Evolutionary conservation across 2,329 filamentous ascomycete species (phyloP).

Genomic region (Phoma sp.): DNA sequence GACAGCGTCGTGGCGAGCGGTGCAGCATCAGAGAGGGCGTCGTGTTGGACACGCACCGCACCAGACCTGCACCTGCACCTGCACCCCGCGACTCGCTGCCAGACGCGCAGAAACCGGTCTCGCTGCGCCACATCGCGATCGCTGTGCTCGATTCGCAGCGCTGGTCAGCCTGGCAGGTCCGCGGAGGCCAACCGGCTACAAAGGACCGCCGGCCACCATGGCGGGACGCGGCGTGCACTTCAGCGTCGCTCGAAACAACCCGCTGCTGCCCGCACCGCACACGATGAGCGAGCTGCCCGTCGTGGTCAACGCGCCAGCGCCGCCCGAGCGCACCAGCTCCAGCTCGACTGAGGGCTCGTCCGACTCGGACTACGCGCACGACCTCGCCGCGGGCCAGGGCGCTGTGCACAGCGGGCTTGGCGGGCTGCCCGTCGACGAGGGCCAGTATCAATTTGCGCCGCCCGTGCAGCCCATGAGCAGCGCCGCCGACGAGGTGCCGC

Average conservation of each 20-base stretch:
- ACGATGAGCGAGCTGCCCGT: conserved; percentile 39
- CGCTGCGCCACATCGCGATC: conserved; percentile 8
- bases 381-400: conserved; percentile 22
- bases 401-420: conserved; percentile 43
- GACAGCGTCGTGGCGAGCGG: not conserved
- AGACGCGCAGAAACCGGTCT: not conserved
- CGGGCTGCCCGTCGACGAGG: conserved; percentile 51
- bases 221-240: conserved; percentile 40
- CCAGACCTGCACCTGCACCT: too few species aligned
- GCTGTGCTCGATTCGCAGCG: conserved; percentile 5
- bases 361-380: conserved; percentile 54
- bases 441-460: conserved; percentile 50
- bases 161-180: not conserved
- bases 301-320: conserved; percentile 40
- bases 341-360: conserved; percentile 12
- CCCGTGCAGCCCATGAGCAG: conserved; percentile 43
- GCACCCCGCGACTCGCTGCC: too few species aligned
- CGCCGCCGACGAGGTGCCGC: conserved; percentile 16
- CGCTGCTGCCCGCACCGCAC: conserved; percentile 19
- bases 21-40: not conserved
- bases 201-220: conserved; percentile 25
- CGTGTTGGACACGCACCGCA: too few species aligned
- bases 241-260: conserved; percentile 27
- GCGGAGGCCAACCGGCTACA: not conserved
- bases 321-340: conserved; percentile 17